Evolutionary conservation across 2,329 filamentous ascomycete genomes (phyloP).

Genomic region (Blastomyces percursus): DNA sequence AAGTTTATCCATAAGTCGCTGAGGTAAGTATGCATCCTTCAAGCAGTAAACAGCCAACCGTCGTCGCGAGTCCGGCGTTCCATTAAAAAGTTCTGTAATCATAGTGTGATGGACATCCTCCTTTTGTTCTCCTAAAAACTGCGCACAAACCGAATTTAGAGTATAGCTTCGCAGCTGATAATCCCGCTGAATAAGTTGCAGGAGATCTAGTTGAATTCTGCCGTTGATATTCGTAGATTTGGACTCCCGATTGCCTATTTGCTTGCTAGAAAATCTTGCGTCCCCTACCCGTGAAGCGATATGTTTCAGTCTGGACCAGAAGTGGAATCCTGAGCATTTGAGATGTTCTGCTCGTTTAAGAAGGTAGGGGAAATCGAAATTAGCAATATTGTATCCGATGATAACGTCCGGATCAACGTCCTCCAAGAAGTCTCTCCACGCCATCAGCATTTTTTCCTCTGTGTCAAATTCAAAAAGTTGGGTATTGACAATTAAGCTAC

Average conservation of each 20-base stretch:
- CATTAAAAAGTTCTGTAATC: conserved; percentile 97
- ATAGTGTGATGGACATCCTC: conserved; percentile 98
- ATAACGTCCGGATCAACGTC: conserved; percentile 93
- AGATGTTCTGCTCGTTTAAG: conserved; percentile 78
- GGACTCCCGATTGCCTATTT: conserved; percentile 92
- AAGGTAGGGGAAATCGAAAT: conserved; percentile 97
- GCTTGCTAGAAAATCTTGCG: conserved; percentile 89
- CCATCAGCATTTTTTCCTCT: conserved; percentile 82
- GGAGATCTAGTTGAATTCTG: conserved; percentile 77
- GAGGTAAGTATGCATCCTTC: conserved; percentile 93
- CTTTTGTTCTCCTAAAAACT: conserved; percentile 94
- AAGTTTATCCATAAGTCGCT: conserved; percentile 90
- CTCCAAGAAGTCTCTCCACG: conserved; percentile 82
- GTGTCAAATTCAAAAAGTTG: conserved; percentile 73
- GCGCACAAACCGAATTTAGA: conserved; percentile 86
- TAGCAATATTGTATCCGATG: conserved; percentile 96
- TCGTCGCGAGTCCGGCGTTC: conserved; percentile 81
- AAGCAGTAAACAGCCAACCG: conserved; percentile 90
- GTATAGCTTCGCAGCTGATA: conserved; percentile 95
- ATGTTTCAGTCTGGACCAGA: conserved; percentile 70
- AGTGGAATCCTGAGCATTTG: conserved; percentile 69
- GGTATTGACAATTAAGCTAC: conserved; percentile 87
- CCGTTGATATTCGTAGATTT: conserved; percentile 93
- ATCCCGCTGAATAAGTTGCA: conserved; percentile 92
- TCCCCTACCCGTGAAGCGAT: conserved; percentile 61